Conservation (phyloP, 139 green algal species). For the Tetradesmus obliquus region DNA sequence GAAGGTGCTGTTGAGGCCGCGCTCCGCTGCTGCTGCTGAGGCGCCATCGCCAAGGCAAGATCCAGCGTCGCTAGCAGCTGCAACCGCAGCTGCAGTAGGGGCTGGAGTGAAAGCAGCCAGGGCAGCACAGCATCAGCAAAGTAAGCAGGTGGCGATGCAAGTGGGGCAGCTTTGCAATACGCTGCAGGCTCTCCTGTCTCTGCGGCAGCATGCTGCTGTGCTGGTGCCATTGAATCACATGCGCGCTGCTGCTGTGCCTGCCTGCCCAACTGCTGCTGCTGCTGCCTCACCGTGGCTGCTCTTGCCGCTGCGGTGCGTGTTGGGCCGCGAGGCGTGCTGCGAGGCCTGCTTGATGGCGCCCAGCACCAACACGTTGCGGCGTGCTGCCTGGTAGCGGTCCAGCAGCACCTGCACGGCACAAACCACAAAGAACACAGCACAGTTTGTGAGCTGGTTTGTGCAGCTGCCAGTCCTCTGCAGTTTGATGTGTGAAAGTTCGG, state of each 20-base stretch:
- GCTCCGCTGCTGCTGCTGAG: neutral
- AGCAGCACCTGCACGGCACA: slow-evolving; percentile 46
- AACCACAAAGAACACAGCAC: neutral
- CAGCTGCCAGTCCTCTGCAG: neutral
- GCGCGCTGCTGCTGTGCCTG: neutral
- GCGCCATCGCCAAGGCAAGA: no score
- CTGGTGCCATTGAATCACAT: neutral
- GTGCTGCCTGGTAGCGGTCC: slow-evolving; percentile 52
- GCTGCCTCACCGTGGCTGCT: neutral
- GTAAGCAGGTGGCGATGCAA: neutral
- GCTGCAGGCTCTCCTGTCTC: no score
- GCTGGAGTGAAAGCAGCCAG: neutral
- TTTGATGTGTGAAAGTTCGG: no score
- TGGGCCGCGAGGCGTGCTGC: neutral
- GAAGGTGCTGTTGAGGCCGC: neutral
- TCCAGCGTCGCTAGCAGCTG: neutral
- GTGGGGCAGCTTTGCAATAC: no score
- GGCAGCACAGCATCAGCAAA: no score
- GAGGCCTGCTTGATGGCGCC: slow-evolving; percentile 31
- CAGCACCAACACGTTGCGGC: slow-evolving; percentile 51
- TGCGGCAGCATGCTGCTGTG: neutral
- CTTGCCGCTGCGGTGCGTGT: slow-evolving; percentile 32
- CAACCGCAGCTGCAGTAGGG: neutral
- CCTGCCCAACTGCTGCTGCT: neutral
- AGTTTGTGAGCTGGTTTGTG: neutral